Conservation (phyloP, 805 yeast species). For the Candida xiaguanensis region DNA sequence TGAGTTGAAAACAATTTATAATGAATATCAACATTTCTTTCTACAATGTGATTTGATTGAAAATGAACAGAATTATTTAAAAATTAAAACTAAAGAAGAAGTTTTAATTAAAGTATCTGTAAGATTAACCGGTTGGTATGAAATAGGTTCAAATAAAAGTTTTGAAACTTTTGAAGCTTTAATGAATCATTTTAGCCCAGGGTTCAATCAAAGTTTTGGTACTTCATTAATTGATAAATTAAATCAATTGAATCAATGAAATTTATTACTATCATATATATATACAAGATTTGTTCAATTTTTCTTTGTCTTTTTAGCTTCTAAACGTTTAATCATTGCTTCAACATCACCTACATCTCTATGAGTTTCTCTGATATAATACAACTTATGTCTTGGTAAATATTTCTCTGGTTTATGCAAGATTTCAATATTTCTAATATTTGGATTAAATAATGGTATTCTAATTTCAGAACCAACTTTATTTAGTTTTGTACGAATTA, state of each 20-base stretch:
- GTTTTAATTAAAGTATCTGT: conserved; percentile 17
- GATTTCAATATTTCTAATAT: conserved; percentile 71
- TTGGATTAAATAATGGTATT: conserved; percentile 77
- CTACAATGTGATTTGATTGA: conserved; percentile 12
- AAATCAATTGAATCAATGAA: conserved; percentile 5
- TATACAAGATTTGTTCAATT: not conserved
- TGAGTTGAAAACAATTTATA: conserved; percentile 18
- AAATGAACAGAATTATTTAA: conserved; percentile 7
- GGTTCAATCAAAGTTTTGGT: conserved; percentile 19
- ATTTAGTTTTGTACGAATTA: conserved; percentile 76
- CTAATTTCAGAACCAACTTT: conserved; percentile 84
- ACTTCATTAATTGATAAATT: conserved; percentile 17
- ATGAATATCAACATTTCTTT: conserved; percentile 22
- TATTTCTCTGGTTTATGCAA: conserved; percentile 70
- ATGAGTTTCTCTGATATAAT: conserved; percentile 78
- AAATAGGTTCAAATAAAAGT: conserved; percentile 4
- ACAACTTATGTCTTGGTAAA: conserved; percentile 78
- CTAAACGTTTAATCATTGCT: conserved; percentile 23
- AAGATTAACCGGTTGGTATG: conserved; percentile 27
- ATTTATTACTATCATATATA: not conserved
- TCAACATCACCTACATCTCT: conserved; percentile 74
- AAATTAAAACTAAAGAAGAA: conserved; percentile 16
- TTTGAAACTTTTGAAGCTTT: conserved; percentile 31
- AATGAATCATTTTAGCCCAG: conserved; percentile 22
- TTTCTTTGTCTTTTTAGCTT: conserved; percentile 1